Percentiles rank a stretch among this genome's conserved stretches.
Evolutionary conservation across 1,284 basidiomycete genomes (phyloP).

Genomic region (Fomes fomentarius): DNA sequence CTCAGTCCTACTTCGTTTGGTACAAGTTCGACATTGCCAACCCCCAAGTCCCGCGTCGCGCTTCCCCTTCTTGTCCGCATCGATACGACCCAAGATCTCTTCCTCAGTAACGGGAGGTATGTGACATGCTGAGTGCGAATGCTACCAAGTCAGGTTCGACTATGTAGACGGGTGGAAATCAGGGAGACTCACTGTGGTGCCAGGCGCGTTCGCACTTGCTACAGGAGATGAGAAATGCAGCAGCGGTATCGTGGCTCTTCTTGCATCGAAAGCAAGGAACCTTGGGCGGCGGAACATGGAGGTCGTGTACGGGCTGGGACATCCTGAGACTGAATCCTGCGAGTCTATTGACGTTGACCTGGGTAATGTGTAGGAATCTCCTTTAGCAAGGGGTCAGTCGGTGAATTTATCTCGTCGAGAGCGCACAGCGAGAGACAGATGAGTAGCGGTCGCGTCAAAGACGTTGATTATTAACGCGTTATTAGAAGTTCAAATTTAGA

Average conservation of each 20-base stretch:
- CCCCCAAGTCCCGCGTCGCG: constrained; percentile 9
- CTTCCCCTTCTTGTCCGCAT: constrained; percentile 15
- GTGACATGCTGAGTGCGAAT: constrained; percentile 21
- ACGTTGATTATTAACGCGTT: too few relatives aligned
- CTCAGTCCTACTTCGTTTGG: constrained; percentile 12
- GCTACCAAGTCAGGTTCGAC: too few relatives aligned
- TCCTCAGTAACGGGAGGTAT: constrained; percentile 22
- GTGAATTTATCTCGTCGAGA: too few relatives aligned
- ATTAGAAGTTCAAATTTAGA: too few relatives aligned
- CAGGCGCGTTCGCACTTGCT: constrained; percentile 25
- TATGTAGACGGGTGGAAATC: background rate
- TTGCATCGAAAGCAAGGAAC: constrained; percentile 20
- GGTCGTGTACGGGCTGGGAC: too few relatives aligned
- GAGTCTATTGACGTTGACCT: too few relatives aligned
- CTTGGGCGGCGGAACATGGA: background rate
- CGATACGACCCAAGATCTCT: constrained; percentile 16
- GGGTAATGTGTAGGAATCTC: too few relatives aligned
- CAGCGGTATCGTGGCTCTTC: constrained; percentile 13
- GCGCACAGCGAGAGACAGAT: too few relatives aligned
- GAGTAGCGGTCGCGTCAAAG: too few relatives aligned
- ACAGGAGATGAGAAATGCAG: constrained; percentile 25
- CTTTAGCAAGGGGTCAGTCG: too few relatives aligned
- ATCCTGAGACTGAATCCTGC: too few relatives aligned
- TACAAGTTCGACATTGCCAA: constrained; percentile 20
- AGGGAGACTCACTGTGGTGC: constrained; percentile 24